Evolutionary conservation across 441 rosid genomes (phyloP).

Genomic region (Cnidoscolus chayamansa): DNA sequence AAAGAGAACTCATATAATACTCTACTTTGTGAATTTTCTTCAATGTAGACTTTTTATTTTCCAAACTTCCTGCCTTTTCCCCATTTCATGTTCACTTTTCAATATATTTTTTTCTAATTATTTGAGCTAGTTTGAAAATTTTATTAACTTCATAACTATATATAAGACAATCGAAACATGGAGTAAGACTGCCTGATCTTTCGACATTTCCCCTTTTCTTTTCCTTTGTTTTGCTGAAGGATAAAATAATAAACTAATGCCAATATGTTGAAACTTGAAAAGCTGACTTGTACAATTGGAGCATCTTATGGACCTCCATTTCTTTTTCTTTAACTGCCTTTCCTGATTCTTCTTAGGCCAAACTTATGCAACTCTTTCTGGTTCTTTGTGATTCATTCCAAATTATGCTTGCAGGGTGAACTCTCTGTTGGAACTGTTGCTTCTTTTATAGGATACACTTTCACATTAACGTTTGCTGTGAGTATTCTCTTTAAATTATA

Average conservation of each 20-base stretch:
- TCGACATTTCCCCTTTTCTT: neutral
- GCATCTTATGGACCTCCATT: neutral
- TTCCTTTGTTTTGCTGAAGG: neutral
- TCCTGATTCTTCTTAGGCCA: constrained; percentile 3
- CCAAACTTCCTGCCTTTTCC: neutral
- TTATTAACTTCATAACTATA: neutral
- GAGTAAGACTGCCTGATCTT: neutral
- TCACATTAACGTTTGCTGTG: constrained; percentile 87
- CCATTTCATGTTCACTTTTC: neutral
- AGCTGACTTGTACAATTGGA: neutral
- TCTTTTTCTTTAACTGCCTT: neutral
- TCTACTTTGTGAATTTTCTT: neutral
- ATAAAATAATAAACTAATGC: neutral
- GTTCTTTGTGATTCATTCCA: neutral
- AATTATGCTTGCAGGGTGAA: constrained; percentile 60
- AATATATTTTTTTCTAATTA: neutral
- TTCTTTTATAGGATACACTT: constrained; percentile 92
- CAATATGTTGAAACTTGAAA: neutral
- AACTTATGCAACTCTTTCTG: neutral
- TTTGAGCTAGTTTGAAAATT: neutral
- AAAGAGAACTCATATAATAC: neutral
- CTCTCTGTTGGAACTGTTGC: constrained; percentile 85
- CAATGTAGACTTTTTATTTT: neutral
- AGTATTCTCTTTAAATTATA: constrained; percentile 35
- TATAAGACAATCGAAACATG: neutral